These are phyloP conservation scores for Talaromyces liani DNA, from an alignment of 495 filamentous ascomycete species.

Conservation along the genomic window DNA sequence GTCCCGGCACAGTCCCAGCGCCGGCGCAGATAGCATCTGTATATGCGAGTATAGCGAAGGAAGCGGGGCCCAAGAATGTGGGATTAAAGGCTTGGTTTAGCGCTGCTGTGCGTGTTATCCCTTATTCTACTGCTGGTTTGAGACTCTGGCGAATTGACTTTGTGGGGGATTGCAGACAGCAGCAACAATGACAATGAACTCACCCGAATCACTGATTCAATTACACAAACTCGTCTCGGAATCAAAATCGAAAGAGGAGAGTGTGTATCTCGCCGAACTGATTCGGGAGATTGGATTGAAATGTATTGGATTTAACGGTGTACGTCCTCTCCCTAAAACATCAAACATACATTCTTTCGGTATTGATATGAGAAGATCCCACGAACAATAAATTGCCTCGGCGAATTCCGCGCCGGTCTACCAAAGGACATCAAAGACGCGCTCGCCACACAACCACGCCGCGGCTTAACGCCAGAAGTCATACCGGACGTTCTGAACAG, in stretches of 20 bases:
- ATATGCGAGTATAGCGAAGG: slow-evolving; percentile 50
- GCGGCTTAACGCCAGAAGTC: slow-evolving; percentile 38
- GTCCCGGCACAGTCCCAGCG: slow-evolving; percentile 58
- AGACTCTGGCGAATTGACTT: too few species aligned
- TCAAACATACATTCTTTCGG: background rate
- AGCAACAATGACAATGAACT: slow-evolving; percentile 70
- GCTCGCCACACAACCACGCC: slow-evolving; percentile 43
- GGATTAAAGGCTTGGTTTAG: slow-evolving; percentile 57
- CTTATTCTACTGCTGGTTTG: too few species aligned
- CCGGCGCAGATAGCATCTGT: slow-evolving; percentile 50
- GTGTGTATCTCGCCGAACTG: slow-evolving; percentile 56
- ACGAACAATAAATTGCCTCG: slow-evolving; percentile 69
- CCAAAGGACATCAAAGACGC: slow-evolving; percentile 35
- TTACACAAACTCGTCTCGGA: slow-evolving; percentile 47
- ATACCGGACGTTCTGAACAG: slow-evolving; percentile 43
- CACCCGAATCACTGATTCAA: slow-evolving; percentile 52
- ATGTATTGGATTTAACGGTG: slow-evolving; percentile 75
- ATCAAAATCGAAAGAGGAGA: slow-evolving; percentile 22
- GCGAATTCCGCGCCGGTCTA: slow-evolving; percentile 52
- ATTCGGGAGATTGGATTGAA: slow-evolving; percentile 77
- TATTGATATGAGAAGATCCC: slow-evolving; percentile 42
- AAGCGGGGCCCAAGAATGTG: slow-evolving; percentile 45
- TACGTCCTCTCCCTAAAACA: background rate
- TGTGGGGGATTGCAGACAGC: slow-evolving; percentile 41
- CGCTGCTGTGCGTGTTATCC: slow-evolving; percentile 43